Base-by-base conservation (phyloP, 148 eudicot genomes). In the Dianthus caryophyllus region DNA sequence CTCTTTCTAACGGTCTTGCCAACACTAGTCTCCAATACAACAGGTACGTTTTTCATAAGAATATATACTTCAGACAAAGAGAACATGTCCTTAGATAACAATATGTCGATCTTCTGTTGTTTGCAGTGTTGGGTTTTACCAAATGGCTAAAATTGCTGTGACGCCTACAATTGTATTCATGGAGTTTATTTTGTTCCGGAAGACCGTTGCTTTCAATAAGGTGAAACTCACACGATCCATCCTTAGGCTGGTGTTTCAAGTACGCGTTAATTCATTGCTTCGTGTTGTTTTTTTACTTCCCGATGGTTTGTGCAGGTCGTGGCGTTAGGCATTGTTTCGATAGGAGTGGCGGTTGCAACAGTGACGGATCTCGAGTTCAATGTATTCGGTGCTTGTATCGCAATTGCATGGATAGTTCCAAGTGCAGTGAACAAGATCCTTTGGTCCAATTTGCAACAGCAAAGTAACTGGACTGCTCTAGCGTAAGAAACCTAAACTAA, bases 91-190 rank as follows among this genome's bases (percentile, higher is more conserved):
- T 41, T 6, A 41, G 1, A 13, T 41, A 41, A 41, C 10, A 13
- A 1, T 41, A 41, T 41, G 11, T 41, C 10, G 1, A 41, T 6
- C 7, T 33, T 3, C 3, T 33, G 38, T 2, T 33, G 3, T 4
- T 41, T 9, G 44, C 84, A 91, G 97, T 81, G 93, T 91, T 38
- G 97, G 97, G 21, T 91, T 91, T 83, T 91, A 91, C 73, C 97
- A 91, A 77, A 91, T 91, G 97, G 96, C 97, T n/a, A 91, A 91
- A 76, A 91, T 91, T 70, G 90, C 97, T 5, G 97, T 91, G 67
- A 91, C 97, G 61, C 97, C 97, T 57, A 88, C 96, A 70, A 91
- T 91, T 72, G 97, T 88, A 59, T 72, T 89, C 11, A 77, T 87
- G 21, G 97, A 91, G 76, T 91, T 91, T 77, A 46, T 87, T 68